Conservation (phyloP, 2,329 filamentous ascomycete species). For the Stachybotrys echinatus region DNA sequence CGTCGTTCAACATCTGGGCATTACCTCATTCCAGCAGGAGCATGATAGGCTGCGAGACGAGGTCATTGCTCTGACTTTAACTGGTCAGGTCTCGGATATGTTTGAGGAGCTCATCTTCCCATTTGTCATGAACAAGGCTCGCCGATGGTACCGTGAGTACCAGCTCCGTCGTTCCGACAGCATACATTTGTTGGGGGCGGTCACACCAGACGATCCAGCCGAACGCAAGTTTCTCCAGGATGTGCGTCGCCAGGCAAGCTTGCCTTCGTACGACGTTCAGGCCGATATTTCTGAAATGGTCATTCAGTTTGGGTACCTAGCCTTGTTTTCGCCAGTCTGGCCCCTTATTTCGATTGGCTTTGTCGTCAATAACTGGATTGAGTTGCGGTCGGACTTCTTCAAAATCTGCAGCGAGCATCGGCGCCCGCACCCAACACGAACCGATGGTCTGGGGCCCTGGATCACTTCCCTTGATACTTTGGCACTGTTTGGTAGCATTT, state of each 20-base stretch:
- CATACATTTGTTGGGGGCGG: constrained; percentile 36
- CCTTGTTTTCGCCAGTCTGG: constrained; percentile 71
- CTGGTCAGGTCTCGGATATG: constrained; percentile 65
- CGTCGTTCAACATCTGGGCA: constrained; percentile 25
- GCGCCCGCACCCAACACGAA: constrained; percentile 61
- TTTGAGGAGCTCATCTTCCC: constrained; percentile 69
- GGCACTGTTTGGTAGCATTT: constrained; percentile 68
- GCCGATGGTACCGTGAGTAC: constrained; percentile 38
- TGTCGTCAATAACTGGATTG: constrained; percentile 72
- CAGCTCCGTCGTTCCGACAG: constrained; percentile 27
- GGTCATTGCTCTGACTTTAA: constrained; percentile 71
- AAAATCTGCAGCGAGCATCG: constrained; percentile 73
- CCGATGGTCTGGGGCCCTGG: constrained; percentile 72
- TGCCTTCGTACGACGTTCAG: constrained; percentile 67
- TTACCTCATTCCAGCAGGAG: constrained; percentile 61
- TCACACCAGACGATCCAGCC: constrained; percentile 51
- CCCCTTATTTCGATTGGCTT: constrained; percentile 68
- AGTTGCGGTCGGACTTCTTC: constrained; percentile 70
- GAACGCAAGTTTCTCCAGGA: constrained; percentile 60
- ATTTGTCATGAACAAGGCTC: constrained; percentile 56
- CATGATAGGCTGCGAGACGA: constrained; percentile 62
- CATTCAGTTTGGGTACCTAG: constrained; percentile 68
- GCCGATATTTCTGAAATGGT: constrained; percentile 70
- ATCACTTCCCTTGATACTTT: constrained; percentile 63
- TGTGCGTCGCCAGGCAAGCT: constrained; percentile 61